Evolutionary conservation across 495 filamentous ascomycete genomes (phyloP), one percentile per base, ranked within the genome.

Genomic region (Lepraria neglecta): DNA sequence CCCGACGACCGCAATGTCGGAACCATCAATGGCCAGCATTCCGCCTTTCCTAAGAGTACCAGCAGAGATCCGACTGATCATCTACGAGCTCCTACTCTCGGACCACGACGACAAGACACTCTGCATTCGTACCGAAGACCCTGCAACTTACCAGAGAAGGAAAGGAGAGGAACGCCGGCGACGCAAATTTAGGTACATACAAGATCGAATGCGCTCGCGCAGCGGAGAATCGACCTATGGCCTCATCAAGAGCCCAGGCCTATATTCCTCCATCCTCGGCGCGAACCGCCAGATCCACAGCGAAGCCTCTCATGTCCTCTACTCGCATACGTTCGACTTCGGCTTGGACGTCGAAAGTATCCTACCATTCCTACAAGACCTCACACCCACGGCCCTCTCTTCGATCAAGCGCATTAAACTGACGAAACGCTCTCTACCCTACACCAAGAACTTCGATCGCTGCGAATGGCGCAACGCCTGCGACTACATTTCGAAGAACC

Each of bases 271-370:
- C 6, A 73, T 83, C 46, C 75, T 84, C 59, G 50, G 66, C 2
- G 74, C 76, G 6, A 78, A 69, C 69, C 72, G 67, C 21, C 73
- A 74, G 54, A 74, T 79, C 50, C 71, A 83, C 68, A 64, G 65
- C 40, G 82, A 84, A 68, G 75, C 75, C 19, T 65, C 74, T 28
- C 66, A 73, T 27, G n/a, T 80, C 1, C 70, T 84, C 30, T 84
- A 84, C 67, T 69, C 68, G n/a, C 77, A 80, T 63, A 71, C 69
- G 3, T 82, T 84, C 68, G 73, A 75, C 62, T 83, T 84, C 67
- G 75, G 73, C 31, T 70, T 69, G 58, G 70, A 80, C 65, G 69
- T 84, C 64, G 82, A 82, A 65, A 75, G 80, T 45, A 72, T 81
- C 14, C 70, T 76, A n/a, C 78, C 80, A 9, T 84, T 84, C 69